Percentiles rank a stretch among this genome's conserved stretches.
Evolutionary conservation across 2,329 filamentous ascomycete species (phyloP).

Genomic region (Ampelomyces quisqualis): DNA sequence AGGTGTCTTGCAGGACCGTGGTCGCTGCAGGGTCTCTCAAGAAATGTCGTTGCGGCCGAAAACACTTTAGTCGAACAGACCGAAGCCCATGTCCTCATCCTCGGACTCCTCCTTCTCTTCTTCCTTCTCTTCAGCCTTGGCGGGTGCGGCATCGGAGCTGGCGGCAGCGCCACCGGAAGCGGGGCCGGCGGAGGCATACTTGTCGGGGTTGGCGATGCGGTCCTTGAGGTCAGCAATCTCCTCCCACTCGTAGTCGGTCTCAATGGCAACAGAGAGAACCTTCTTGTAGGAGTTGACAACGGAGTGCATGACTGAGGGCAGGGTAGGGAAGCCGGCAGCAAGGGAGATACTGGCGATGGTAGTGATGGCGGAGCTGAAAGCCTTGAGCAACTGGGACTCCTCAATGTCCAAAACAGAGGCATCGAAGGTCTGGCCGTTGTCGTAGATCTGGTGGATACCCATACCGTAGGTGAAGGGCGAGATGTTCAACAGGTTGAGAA

Average conservation of each 20-base stretch:
- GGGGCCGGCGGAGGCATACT: constrained; percentile 83
- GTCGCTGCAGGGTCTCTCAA: constrained; percentile 23
- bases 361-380: constrained; percentile 76
- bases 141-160: constrained; percentile 51
- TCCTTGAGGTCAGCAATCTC: constrained; percentile 98
- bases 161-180: constrained; percentile 57
- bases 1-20: constrained; percentile 21
- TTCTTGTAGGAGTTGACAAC: constrained; percentile 99
- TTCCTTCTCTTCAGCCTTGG: constrained; percentile 52
- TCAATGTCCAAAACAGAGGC: constrained; percentile 85
- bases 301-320: constrained; percentile 95
- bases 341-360: constrained; percentile 90
- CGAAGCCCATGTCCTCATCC: constrained; percentile 57
- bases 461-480: constrained; percentile 81
- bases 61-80: constrained; percentile 55
- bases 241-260: constrained; percentile 90
- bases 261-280: constrained; percentile 80
- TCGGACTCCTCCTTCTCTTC: constrained; percentile 60
- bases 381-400: constrained; percentile 87
- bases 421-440: constrained; percentile 91
- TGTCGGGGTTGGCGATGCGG: constrained; percentile 97
- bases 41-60: constrained; percentile 19
- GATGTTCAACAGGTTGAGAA: constrained; percentile 99
- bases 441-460: constrained; percentile 94
- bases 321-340: constrained; percentile 90